Percentiles rank a stretch among this genome's conserved stretches.
These are phyloP conservation scores for Pleurotus cornucopiae DNA, from an alignment of 768 basidiomycete species.

Conservation along the genomic window DNA sequence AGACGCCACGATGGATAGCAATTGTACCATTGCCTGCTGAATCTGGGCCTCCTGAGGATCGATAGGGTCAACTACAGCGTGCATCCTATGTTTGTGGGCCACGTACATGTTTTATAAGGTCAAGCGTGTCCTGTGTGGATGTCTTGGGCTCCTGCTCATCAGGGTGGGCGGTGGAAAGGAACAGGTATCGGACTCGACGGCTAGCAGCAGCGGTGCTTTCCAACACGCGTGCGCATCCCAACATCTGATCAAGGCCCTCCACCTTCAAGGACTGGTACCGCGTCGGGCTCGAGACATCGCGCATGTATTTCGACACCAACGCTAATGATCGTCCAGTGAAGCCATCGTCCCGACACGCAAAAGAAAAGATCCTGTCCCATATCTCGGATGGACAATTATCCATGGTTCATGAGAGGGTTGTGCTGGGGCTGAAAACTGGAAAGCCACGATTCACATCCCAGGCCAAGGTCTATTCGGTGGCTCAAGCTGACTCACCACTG, in stretches of 20 bases:
- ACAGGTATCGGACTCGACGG: neutral
- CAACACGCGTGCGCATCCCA: neutral
- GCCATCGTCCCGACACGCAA: conserved; percentile 1
- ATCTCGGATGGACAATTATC: conserved; percentile 8
- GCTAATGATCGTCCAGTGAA: conserved; percentile 6
- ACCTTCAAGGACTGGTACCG: conserved; percentile 14
- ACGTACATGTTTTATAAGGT: neutral
- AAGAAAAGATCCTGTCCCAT: neutral
- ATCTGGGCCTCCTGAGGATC: neutral
- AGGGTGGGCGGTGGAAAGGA: neutral
- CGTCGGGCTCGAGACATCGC: neutral
- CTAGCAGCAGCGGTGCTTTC: neutral
- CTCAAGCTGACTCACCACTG: neutral
- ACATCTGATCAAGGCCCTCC: neutral
- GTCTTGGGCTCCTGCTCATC: neutral
- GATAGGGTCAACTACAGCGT: neutral
- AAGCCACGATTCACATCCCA: neutral
- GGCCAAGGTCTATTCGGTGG: neutral
- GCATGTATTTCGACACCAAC: neutral
- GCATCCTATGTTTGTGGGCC: neutral
- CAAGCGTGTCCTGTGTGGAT: neutral
- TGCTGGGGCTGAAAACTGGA: too few species aligned
- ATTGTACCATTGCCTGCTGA: conserved; percentile 5
- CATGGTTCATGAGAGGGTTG: neutral
- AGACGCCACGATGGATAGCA: conserved; percentile 17